Evolutionary conservation across 2,329 filamentous ascomycete species (phyloP), one percentile per base, ranked within the genome.

Genomic region (Aspergillus felis): DNA sequence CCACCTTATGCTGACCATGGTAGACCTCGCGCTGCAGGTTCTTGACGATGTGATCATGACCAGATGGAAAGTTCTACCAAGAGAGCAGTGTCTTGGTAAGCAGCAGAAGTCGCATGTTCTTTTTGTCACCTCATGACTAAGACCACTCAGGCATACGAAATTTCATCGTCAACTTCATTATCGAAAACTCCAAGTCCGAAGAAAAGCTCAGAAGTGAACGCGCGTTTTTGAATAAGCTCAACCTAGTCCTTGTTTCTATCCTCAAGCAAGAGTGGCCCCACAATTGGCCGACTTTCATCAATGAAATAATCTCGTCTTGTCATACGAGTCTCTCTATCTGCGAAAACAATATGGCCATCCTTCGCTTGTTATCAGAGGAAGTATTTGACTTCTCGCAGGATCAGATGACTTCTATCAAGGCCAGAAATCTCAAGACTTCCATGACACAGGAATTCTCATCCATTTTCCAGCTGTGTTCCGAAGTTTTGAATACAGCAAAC

Each of bases 271-370:
- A 99, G 78, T 99, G 94, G 94, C 94, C 94, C 57, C 93, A 97
- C 79, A 96, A 99, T 82, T 99, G 95, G 94, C 94, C 95, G 10
- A 96, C 92, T 22, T 99, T 99, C 78, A 97, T 99, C 84, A 97
- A 97, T 81, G 94, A 99, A 81, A 99, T 99, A 76, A 92, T 99
- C 68, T 89, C 91, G 24, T 93, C 94, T 56, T 97, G 92, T 78
- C 92, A 96, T 74, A 93, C 91, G 66, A 97, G 90, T 76, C 82
- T 99, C 54, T 94, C 93, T 41, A 95, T 99, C 68, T 99, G 95
- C 84, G 94, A 99, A 80, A 99, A 99, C 81, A 99, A 99, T 82
- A 99, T 99, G 94, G 92, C 91, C 63, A 97, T 99, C 67, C 84
- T 99, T 66, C 88, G 94, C 59, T 81, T 99, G 68, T 84, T 99